phyloP scores from a whole-genome alignment of 495 filamentous ascomycete species.

The Penicillium psychrofluorescens region DNA sequence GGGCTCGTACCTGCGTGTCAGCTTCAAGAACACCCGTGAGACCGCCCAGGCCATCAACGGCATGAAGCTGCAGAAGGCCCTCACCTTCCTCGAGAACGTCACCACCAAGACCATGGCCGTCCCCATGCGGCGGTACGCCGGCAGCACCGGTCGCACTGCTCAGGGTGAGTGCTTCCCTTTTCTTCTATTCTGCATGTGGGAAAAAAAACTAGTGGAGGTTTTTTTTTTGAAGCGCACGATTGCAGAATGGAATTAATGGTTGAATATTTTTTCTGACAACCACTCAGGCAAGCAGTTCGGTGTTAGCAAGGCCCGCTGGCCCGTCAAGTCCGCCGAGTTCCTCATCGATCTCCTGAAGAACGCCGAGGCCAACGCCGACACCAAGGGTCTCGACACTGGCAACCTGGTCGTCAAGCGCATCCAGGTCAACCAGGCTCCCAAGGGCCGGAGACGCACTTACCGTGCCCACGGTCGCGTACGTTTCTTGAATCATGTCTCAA shows the following conservation, averaged over 20 bases:
- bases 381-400: conserved; percentile 96
- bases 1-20: conserved; percentile 96
- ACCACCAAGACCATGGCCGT: conserved; percentile 91
- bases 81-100: conserved; percentile 95
- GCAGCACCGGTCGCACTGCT: conserved; percentile 84
- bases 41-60: conserved; percentile 98
- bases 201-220: background rate
- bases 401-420: conserved; percentile 98
- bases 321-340: conserved; percentile 97
- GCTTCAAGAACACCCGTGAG: conserved; percentile 99
- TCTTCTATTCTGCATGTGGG: background rate
- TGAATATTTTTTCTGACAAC: too few relatives aligned
- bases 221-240: background rate
- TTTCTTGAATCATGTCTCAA: conserved; percentile 11
- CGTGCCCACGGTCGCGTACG: conserved; percentile 99
- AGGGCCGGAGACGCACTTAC: conserved; percentile 96
- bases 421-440: conserved; percentile 99
- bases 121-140: conserved; percentile 92
- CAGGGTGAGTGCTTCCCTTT: conserved; percentile 69
- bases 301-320: conserved; percentile 96
- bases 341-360: conserved; percentile 96
- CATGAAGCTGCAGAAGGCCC: conserved; percentile 93
- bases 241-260: too few relatives aligned
- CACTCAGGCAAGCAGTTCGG: conserved; percentile 91
- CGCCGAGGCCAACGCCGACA: conserved; percentile 97